Evolutionary conservation across 257 asterid genomes (phyloP), one percentile per base, ranked within the genome.

Genomic region (Salvia rosmarinus): DNA sequence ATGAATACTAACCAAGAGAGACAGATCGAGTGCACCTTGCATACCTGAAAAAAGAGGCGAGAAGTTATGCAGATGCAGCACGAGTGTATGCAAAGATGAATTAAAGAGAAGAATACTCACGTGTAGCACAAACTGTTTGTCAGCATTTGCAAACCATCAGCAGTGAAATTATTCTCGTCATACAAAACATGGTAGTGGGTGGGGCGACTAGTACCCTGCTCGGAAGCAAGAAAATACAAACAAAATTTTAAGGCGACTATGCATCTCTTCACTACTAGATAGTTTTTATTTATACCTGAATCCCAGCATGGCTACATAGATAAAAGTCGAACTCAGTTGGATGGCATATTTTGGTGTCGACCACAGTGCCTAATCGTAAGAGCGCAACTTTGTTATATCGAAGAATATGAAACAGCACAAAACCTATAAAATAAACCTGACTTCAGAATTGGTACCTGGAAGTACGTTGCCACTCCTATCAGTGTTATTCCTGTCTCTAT

Each of bases 391-490:
- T 8, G 4, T 30, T 30, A 66, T 16, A 42, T 0, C 6, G n/a
- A 58, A 8, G 47, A 61, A 43, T 16, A 23, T 4, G 0, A 40
- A 9, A n/a, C 17, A 30, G 19, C 6, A 17, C 14, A 4, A 64
- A 7, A 9, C 13, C 6, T 4, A 7, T 0, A 13, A 66, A 0
- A n/a, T 4, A 11, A 0, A 10, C 1, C 42, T 14, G 42, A 61
- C 39, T 9, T 21, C 28, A 56, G 21, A 55, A 6, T 58, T 25
- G 0, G 14, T 54, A 90, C 97, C 98, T 30, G 98, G 96, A 43
- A 90, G 68, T 63, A 94, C 89, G 67, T 94, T 94, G 19, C 97
- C 96, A 75, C 98, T 94, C 83, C n/a, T 87, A 75, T 94, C 97
- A 0, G 92, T 87, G 2, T 71, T 1, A 0, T 4, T 0, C 5